These are phyloP conservation scores for Penicillium brevicompactum DNA, from an alignment of 2,329 filamentous ascomycete genomes.

Conservation along the genomic window DNA sequence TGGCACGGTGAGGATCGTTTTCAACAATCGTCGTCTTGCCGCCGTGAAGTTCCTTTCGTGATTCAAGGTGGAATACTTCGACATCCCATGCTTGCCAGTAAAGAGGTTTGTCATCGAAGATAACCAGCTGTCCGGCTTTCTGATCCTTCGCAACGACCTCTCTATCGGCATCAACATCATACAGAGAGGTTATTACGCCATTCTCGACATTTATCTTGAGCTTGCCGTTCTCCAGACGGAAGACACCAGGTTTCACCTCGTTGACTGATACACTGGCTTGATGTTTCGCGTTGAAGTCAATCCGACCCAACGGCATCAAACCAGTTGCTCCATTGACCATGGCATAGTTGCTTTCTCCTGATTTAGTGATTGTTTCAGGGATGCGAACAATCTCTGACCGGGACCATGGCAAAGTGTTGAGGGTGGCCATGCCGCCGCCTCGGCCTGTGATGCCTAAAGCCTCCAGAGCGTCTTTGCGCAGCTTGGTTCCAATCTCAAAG, in stretches of 20 bases:
- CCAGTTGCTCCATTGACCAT: conserved; percentile 53
- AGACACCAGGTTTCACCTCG: conserved; percentile 62
- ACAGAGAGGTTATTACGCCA: conserved; percentile 81
- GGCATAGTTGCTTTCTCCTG: conserved; percentile 38
- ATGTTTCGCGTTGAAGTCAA: conserved; percentile 24
- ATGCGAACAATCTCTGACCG: conserved; percentile 73
- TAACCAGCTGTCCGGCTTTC: conserved; percentile 87
- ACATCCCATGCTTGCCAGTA: conserved; percentile 99
- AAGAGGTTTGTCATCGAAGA: conserved; percentile 95
- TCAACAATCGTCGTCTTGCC: conserved; percentile 72
- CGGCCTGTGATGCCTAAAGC: conserved; percentile 64
- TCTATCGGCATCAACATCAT: conserved; percentile 71
- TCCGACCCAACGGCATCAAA: conserved; percentile 37
- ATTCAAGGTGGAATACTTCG: conserved; percentile 91
- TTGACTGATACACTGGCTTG: conserved; percentile 47
- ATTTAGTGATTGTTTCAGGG: conserved; percentile 42
- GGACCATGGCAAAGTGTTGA: conserved; percentile 88
- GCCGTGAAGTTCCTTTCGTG: conserved; percentile 72
- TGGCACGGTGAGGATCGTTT: conserved; percentile 72
- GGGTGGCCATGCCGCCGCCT: conserved; percentile 56
- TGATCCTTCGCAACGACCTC: conserved; percentile 73
- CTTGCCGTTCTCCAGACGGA: conserved; percentile 76
- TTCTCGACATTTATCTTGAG: conserved; percentile 71
- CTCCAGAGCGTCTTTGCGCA: conserved; percentile 70
- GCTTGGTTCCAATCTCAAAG: conserved; percentile 72